phyloP scores from a whole-genome alignment of 306 rosid genomes.

The Ochetophila trinervis region DNA sequence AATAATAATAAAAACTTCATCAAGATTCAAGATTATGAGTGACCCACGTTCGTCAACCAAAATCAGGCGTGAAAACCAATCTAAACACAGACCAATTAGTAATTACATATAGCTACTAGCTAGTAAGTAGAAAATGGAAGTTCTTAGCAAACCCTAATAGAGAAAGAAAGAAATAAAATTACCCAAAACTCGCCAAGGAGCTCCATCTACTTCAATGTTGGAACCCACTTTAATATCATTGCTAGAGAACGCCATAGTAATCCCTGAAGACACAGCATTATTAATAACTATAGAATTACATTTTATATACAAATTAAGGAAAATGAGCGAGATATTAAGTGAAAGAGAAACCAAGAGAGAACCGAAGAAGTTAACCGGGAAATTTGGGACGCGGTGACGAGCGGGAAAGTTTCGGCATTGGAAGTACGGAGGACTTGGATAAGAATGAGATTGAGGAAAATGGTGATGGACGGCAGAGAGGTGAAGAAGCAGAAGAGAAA shows the following conservation, averaged over 20 bases:
- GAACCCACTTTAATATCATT: constrained; percentile 90
- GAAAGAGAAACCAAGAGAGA: neutral
- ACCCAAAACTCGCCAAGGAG: constrained; percentile 94
- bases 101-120: neutral
- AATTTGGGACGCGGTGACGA: constrained; percentile 30
- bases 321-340: neutral
- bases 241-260: constrained; percentile 75
- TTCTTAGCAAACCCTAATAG: constrained; percentile 1
- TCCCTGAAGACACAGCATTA: constrained; percentile 39
- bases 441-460: constrained; percentile 31
- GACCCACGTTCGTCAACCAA: no score
- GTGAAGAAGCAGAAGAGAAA: constrained; percentile 43
- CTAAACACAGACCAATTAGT: neutral
- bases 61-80: neutral
- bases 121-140: neutral
- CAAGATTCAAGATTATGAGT: no score
- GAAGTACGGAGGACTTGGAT: constrained; percentile 36
- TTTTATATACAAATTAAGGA: neutral
- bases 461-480: constrained; percentile 29
- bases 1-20: no score
- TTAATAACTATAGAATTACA: no score
- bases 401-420: constrained; percentile 27
- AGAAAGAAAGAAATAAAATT: neutral
- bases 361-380: constrained; percentile 41
- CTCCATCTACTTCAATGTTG: constrained; percentile 78